Conservation (phyloP, 2,329 filamentous ascomycete species). For the Lachnellula arida region DNA sequence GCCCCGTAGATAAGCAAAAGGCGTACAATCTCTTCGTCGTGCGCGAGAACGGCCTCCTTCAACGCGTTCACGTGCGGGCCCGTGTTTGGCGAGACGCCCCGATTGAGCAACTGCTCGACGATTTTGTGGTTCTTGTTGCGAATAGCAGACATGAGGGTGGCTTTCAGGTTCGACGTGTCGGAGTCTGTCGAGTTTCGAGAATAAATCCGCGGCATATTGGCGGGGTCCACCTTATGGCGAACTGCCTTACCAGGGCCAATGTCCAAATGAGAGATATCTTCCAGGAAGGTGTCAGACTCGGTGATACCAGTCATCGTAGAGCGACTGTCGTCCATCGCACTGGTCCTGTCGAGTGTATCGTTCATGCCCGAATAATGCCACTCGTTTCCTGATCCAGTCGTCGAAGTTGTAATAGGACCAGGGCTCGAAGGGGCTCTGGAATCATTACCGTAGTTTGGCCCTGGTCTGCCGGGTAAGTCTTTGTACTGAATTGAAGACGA, state of each 20-base stretch:
- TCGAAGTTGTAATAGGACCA: no score
- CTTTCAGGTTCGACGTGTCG: slow-evolving; percentile 41
- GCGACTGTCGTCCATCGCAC: slow-evolving; percentile 27
- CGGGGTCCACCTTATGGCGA: slow-evolving; percentile 46
- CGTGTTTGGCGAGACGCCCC: slow-evolving; percentile 49
- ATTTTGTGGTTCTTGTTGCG: slow-evolving; percentile 53
- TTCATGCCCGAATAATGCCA: no score
- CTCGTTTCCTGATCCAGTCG: no score
- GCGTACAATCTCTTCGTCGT: slow-evolving; percentile 50
- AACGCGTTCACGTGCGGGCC: slow-evolving; percentile 44
- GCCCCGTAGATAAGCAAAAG: slow-evolving; percentile 54
- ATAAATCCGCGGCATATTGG: slow-evolving; percentile 47
- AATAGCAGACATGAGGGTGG: slow-evolving; percentile 49
- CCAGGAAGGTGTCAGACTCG: slow-evolving; percentile 34
- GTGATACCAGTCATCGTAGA: slow-evolving; percentile 26
- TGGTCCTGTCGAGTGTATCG: not conserved
- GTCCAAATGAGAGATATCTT: slow-evolving; percentile 36
- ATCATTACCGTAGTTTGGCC: not conserved
- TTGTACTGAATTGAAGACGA: slow-evolving; percentile 7
- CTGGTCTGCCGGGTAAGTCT: not conserved
- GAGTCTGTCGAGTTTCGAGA: slow-evolving; percentile 42
- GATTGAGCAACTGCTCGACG: slow-evolving; percentile 53
- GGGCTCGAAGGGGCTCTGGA: not conserved
- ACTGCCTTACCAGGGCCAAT: slow-evolving; percentile 42
- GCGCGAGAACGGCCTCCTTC: slow-evolving; percentile 47